Evolutionary conservation across 192 early-diverging fungal species (phyloP), one percentile per base, ranked within the genome.

Genomic region (Coemansia sp.): DNA sequence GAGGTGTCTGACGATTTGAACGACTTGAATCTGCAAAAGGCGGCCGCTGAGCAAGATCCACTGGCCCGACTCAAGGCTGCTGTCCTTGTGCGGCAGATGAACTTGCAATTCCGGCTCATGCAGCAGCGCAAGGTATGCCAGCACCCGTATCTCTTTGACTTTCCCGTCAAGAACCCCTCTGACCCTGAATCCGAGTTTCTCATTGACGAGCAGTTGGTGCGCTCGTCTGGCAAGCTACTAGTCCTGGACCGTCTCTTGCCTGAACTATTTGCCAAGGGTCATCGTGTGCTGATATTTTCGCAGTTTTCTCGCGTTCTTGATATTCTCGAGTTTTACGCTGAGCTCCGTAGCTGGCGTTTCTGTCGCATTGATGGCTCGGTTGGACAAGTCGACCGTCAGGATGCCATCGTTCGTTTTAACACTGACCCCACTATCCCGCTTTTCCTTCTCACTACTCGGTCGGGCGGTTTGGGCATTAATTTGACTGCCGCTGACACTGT

Each of bases 381-480:
- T 0, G 74, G 83, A 0, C 96, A 97, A 66, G 91, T 95, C 22
- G 91, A 94, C 10, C 88, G 97, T 5, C 87, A 94, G 33, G 70
- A 86, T 20, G 88, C 90, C 15, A 87, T 87, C 31, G 79, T 71
- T 10, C 54, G 66, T 22, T 87, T 86, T 73, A 83, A 87, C 76
- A 84, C 76, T 29, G 41, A 84, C 63, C 29, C 40, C 66, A 76
- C 43, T 74, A 78, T 80, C 36, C 77, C 77, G 63, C 83, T 99
- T 38, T 99, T 99, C 71, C 82, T 99, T 59, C 74, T 99, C 18
- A 96, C 96, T 7, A 99, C 97, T 10, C 91, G 97, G 66, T 94
- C 96, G 13, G 97, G 97, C 65, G 97, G 97, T 13, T 81, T 99
- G 29, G 97, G 97, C 57, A 99, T 99, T 77, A 99, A 99, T 67